Conservation (phyloP, 2,329 filamentous ascomycete species). For the Peltaster fructicola region DNA sequence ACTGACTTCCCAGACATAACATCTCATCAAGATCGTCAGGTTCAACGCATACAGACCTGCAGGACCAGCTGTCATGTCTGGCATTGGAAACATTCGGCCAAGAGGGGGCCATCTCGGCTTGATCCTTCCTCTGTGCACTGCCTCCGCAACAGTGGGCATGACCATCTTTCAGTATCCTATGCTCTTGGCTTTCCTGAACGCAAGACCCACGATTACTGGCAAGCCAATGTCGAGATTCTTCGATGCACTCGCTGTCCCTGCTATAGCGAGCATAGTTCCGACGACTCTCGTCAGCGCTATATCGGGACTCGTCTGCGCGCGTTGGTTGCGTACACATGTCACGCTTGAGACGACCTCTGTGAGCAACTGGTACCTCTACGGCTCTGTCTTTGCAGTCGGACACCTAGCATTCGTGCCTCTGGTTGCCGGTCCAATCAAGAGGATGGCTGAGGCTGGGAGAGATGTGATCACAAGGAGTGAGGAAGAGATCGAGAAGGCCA, state of each 20-base stretch:
- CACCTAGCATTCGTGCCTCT: conserved; percentile 11
- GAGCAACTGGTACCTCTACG: conserved; percentile 13
- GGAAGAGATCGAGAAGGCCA: conserved; percentile 7
- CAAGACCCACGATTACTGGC: conserved; percentile 7
- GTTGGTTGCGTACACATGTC: conserved; percentile 11
- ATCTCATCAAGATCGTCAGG: too few relatives aligned
- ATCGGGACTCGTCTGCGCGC: conserved; percentile 8
- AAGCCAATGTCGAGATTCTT: too few relatives aligned
- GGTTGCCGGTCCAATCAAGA: conserved; percentile 2
- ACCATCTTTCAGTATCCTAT: conserved; percentile 14
- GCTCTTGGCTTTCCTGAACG: conserved; percentile 10
- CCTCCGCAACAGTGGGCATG: conserved; percentile 15
- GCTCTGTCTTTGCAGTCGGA: conserved; percentile 10
- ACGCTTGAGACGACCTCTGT: conserved; percentile 13
- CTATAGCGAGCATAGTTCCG: conserved; percentile 14
- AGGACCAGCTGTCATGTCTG: too few relatives aligned
- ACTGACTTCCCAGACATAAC: too few relatives aligned
- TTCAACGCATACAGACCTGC: too few relatives aligned
- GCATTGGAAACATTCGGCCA: too few relatives aligned
- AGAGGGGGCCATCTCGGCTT: conserved; percentile 13
- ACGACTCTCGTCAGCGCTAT: conserved; percentile 8
- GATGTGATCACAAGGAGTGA: conserved; percentile 9
- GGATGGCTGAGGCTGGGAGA: neutral
- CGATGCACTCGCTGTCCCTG: conserved; percentile 8
- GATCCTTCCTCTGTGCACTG: conserved; percentile 14